phyloP scores from a whole-genome alignment of 345 rosid species.

The Brassica juncea region DNA sequence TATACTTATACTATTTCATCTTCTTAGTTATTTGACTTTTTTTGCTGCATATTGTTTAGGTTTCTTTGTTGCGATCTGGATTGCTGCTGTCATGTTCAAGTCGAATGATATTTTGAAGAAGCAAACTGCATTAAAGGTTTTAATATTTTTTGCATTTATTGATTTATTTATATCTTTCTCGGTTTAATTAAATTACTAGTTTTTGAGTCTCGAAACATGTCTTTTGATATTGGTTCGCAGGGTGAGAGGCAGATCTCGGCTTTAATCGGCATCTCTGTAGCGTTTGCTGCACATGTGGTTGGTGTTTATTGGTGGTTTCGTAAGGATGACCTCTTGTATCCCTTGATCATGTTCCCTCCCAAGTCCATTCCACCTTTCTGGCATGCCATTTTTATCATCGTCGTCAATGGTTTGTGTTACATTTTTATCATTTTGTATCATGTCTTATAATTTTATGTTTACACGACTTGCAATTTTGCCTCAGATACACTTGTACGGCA shows the following conservation, averaged over 20 bases:
- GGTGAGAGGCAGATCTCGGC: slow-evolving; percentile 93
- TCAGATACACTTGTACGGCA: slow-evolving; percentile 94
- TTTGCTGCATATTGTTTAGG: slow-evolving; percentile 51
- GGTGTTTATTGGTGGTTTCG: slow-evolving; percentile 98
- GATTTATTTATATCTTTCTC: background rate
- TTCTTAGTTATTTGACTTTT: slow-evolving; percentile 27
- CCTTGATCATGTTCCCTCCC: slow-evolving; percentile 95
- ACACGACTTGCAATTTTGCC: slow-evolving; percentile 3
- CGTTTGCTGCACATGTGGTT: slow-evolving; percentile 70
- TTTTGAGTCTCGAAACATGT: slow-evolving; percentile 26
- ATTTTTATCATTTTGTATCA: background rate
- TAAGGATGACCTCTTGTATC: slow-evolving; percentile 83
- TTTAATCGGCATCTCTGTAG: slow-evolving; percentile 67
- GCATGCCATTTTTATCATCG: slow-evolving; percentile 92
- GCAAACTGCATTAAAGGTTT: slow-evolving; percentile 96
- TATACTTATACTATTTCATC: background rate
- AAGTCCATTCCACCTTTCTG: slow-evolving; percentile 96
- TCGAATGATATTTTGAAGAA: slow-evolving; percentile 93
- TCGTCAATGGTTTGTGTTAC: slow-evolving; percentile 78
- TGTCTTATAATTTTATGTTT: slow-evolving; percentile 28
- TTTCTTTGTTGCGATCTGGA: slow-evolving; percentile 96
- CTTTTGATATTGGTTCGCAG: slow-evolving; percentile 52
- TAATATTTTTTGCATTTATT: background rate
- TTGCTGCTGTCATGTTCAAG: slow-evolving; percentile 96
- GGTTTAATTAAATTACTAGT: background rate